Evolutionary conservation across 176 grass and related monocot genomes (phyloP).

Genomic region (Carex pumila): DNA sequence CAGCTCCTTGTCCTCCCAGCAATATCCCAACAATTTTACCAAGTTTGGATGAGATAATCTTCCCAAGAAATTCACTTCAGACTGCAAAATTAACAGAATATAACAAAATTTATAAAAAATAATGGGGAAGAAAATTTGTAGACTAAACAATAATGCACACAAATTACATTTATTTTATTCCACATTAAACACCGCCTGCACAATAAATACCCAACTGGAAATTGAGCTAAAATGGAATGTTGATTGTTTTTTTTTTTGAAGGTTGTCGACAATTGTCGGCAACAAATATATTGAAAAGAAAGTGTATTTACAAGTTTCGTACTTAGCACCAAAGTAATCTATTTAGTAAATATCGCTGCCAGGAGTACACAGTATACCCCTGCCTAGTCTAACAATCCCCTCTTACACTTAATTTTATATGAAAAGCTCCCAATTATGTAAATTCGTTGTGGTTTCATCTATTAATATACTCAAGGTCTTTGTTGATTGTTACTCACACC

Average conservation of each 20-base stretch:
- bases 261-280: too few species aligned
- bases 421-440: too few species aligned
- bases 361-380: too few species aligned
- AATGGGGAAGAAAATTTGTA: neutral
- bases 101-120: neutral
- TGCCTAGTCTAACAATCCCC: too few species aligned
- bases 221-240: neutral
- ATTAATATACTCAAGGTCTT: too few species aligned
- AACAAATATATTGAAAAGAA: too few species aligned
- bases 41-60: slow-evolving; percentile 77
- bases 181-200: neutral
- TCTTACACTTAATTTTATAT: too few species aligned
- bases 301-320: too few species aligned
- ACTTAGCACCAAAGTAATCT: too few species aligned
- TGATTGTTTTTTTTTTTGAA: too few species aligned
- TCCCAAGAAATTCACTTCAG: slow-evolving; percentile 82
- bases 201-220: neutral
- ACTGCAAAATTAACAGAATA: slow-evolving; percentile 36
- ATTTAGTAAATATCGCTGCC: too few species aligned
- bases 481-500: neutral
- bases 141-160: neutral
- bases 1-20: slow-evolving; percentile 73
- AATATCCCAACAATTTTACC: slow-evolving; percentile 83
- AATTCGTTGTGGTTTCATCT: too few species aligned
- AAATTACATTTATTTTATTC: neutral